A percentile compares a stretch with the other conserved stretches of the same genome.
phyloP scores from a whole-genome alignment of 2,329 filamentous ascomycete species.

The Neofusicoccum umdonicola region DNA sequence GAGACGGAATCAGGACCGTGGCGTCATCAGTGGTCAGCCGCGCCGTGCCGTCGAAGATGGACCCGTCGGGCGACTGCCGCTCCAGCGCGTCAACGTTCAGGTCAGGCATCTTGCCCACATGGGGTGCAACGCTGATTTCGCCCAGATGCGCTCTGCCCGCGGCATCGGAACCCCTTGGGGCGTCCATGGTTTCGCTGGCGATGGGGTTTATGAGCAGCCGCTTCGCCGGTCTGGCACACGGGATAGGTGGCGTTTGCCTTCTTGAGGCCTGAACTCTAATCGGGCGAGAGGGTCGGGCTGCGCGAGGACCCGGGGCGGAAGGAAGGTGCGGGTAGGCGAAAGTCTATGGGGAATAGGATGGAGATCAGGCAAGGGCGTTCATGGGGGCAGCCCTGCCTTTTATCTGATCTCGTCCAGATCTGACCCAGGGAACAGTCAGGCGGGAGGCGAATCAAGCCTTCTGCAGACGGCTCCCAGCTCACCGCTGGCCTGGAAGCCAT shows the following conservation, averaged over 20 bases:
- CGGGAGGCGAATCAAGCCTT: not conserved
- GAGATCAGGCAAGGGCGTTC: too few species aligned
- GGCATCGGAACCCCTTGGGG: not conserved
- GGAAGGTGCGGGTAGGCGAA: not conserved
- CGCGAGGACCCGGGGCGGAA: not conserved
- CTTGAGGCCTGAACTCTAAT: not conserved
- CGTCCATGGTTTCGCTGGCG: not conserved
- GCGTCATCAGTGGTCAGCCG: conserved; percentile 4
- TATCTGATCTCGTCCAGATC: not conserved
- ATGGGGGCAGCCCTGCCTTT: not conserved
- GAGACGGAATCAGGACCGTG: conserved; percentile 16
- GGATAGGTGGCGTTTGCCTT: not conserved
- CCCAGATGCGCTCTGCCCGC: not conserved
- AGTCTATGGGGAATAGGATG: not conserved
- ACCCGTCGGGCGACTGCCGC: not conserved
- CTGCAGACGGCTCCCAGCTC: not conserved
- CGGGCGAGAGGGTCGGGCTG: not conserved
- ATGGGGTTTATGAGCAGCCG: not conserved
- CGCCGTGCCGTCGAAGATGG: conserved; percentile 15
- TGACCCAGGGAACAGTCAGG: not conserved
- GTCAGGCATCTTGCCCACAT: not conserved
- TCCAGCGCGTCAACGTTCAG: not conserved
- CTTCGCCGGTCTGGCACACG: not conserved
- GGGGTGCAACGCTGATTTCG: not conserved
- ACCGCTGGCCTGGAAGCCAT: not conserved